Base-by-base conservation (phyloP, 163 green algal species). In the Chloromonas sp. region DNA sequence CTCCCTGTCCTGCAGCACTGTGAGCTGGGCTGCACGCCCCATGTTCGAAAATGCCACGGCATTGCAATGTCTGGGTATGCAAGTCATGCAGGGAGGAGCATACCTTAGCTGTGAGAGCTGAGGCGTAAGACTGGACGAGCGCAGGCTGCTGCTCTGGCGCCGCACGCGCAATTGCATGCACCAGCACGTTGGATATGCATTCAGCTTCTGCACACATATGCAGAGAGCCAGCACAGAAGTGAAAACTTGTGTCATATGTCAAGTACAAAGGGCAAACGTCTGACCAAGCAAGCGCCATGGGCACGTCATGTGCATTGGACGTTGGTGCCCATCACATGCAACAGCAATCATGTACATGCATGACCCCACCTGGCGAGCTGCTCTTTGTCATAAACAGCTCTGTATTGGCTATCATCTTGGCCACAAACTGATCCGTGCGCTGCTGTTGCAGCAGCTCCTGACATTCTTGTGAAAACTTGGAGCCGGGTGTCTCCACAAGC, bases 401-500 rank as follows among this genome's bases (percentile, higher is more conserved):
- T 71, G 91, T 71, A 57, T 93, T 87, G 1, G 76, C 11, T 58
- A 86, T 70, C 36, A 92, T 80, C 2, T 80, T 85, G 2, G 82
- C 84, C 8, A 93, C 77, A 61, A 88, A 90, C 77, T 88, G 82
- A 2, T 90, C 89, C 2, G 83, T 90, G 0, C 87, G 87, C 58
- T 84, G 57, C 71, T 88, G 85, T 15, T 83, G 61, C 3, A 87
- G 70, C 5, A 90, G 78, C 0, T 83, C 70, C 0, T n/a, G 60
- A 74, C 82, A 84, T 15, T 89, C 71, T 14, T 82, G 80, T 13
- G 91, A 71, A 70, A 93, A 92, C 70, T 87, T 70, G 1, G 85
- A 90, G 1, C 87, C 88, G 1, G 86, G 80, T 0, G 86, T 91
- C 60, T 92, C 87, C 14, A 87, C 90, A 1, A 93, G 82, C 1